Evolutionary conservation across 371 early-diverging fungal species (phyloP).

Genomic region (Circinella minor): DNA sequence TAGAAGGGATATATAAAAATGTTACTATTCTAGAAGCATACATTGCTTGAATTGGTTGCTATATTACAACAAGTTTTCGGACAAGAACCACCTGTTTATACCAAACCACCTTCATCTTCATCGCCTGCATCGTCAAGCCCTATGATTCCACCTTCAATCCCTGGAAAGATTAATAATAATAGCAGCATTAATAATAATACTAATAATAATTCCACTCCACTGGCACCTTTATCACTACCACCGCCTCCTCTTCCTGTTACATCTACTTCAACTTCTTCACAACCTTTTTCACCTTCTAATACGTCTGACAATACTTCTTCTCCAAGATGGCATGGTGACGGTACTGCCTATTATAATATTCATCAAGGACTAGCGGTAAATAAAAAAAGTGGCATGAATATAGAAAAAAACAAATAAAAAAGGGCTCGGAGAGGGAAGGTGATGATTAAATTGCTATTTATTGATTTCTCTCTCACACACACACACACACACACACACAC

Average conservation of each 20-base stretch:
- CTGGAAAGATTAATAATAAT: slow-evolving; percentile 7
- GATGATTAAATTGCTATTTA: background rate
- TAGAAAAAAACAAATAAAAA: background rate
- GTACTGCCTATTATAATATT: slow-evolving; percentile 49
- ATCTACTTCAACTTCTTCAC: slow-evolving; percentile 33
- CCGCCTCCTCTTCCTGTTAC: slow-evolving; percentile 33
- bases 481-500: too few species aligned
- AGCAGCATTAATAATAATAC: background rate
- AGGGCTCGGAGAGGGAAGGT: background rate
- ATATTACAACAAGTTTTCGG: slow-evolving; percentile 77
- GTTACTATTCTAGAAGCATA: slow-evolving; percentile 52
- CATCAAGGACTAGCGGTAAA: slow-evolving; percentile 49
- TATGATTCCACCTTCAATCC: slow-evolving; percentile 15
- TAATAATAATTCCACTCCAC: background rate
- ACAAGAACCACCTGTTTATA: slow-evolving; percentile 82
- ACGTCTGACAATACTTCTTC: slow-evolving; percentile 20
- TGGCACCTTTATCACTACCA: slow-evolving; percentile 17
- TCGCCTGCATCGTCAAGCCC: slow-evolving; percentile 13
- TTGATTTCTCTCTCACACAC: too few species aligned
- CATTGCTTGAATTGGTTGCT: slow-evolving; percentile 64
- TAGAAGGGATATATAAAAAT: background rate
- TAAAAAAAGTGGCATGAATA: background rate
- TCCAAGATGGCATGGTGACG: slow-evolving; percentile 38
- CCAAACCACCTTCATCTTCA: slow-evolving; percentile 42
- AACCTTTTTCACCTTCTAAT: slow-evolving; percentile 23